Evolutionary conservation across 2,329 filamentous ascomycete species (phyloP), one percentile per base, ranked within the genome.

Genomic region (Metarhizium rileyi): DNA sequence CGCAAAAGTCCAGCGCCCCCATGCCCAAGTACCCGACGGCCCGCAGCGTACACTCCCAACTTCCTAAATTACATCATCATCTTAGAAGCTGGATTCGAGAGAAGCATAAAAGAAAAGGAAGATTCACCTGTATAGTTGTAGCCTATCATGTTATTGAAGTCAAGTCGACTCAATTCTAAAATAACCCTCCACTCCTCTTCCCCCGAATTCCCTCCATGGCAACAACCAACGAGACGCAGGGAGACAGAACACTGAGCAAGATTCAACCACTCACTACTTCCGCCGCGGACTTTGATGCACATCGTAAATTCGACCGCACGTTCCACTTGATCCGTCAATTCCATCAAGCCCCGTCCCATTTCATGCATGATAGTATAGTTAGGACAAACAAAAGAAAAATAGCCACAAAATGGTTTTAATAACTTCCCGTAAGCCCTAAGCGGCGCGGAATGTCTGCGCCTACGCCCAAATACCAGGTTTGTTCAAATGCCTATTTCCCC

Each of bases 401-500:
- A 25, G 44, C 28, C 44, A 44, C 22, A 44, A 43, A 22, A 12
- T 44, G 22, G 10, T 44, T 38, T 50, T 44, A 26, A 43, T 38
- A 20, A 46, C 38, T 44, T 44, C 27, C 38, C 44, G 41, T 30
- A 20, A 33, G 43, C 33, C 48, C 18, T 46, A 33, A 26, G 35
- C 35, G 33, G 48, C 36, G 44, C 48, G 26, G 16, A 50, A 23
- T 27, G 41, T 38, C 36, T 50, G 44, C 38, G 48, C 48, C 44
- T 38, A 38, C 44, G 48, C 44, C 49, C 44, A 43, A 51, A 48
- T 35, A 41, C 26, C 18, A 18, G 45, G 30, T 35, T 27, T 44
- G 38, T 41, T 46, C 26, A 26, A 46, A 41, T 47, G 26, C 38
- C 9, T 20, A 20, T 42, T 45, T 51, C 49, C 36, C 41, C 38